Evolutionary conservation across 495 filamentous ascomycete species (phyloP), one percentile per base, ranked within the genome.

Genomic region (Aspergillus ostianus): DNA sequence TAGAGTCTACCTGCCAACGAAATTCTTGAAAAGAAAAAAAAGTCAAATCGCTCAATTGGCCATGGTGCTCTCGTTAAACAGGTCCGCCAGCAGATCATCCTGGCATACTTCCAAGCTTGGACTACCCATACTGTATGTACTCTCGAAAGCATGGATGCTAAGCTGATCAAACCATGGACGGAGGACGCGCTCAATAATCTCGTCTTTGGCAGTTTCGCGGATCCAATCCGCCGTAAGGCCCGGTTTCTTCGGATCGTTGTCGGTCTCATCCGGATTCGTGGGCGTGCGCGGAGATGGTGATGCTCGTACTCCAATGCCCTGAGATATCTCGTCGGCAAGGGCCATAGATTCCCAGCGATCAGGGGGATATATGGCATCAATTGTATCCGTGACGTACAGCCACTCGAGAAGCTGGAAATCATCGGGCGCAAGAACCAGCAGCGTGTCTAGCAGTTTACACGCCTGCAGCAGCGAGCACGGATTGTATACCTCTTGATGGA

Each of bases 361-460:
- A 1, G 92, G 87, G 17, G 89, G 85, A 67, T 98, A 98, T 21
- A 98, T 91, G 1, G 95, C 92, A 68, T 99, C 94, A 63, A 97
- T 93, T 41, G 93, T 97, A 69, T 99, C 95, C 6, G 92, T 93
- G 23, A 98, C 85, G 71, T 95, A 99, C 18, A 98, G 83, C 94
- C 94, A 99, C 76, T 97, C 91, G 56, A 92, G 84, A 45, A 96
- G 80, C 70, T 98, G 94, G 72, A 97, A 99, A 67, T 98, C 94
- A 61, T 99, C 95, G 0, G 92, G 94, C 5, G 87, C 87, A 18
- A 91, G 78, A n/a, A 90, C 84, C 26, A 99, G 78, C 6, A 99
- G 76, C 21, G 88, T 77, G 59, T 97, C 95, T 7, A 99, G 80
- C 2, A 99, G 83, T 68, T 97, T 97, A 71, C 90, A 96, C 2